Evolutionary conservation across 2,329 filamentous ascomycete species (phyloP), one percentile per base, ranked within the genome.

Genomic region (Aspergillus aculeatus): DNA sequence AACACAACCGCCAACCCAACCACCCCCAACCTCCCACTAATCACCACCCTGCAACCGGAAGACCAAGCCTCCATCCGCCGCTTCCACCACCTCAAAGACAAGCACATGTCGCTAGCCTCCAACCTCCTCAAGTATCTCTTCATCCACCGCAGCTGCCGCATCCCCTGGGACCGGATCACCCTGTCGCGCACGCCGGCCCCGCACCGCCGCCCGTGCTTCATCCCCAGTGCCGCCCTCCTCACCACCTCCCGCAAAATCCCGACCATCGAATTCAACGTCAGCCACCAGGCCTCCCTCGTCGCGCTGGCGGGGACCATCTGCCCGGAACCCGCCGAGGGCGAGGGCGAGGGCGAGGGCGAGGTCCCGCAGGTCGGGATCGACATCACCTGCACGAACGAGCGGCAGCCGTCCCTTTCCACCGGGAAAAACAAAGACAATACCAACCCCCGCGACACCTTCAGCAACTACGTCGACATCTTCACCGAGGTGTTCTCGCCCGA

Each of bases 261-360:
- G 1, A 65, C 65, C 10, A 74, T 87, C 41, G 85, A 88, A 63
- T 89, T 89, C 76, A 89, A 89, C 63, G 80, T 88, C 57, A 86
- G 82, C 32, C 86, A 89, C 63, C 86, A 89, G 71, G 84, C 84
- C 19, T 85, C 84, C 0, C 74, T 89, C 3, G 84, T 87, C n/a
- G 80, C 81, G 0, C 73, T 89, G 5, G 82, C 86, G 1, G 84
- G 86, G 12, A 79, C 76, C 21, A 64, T 71, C 9, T 69, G 70
- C 7, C 69, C 65, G 26, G 26, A 55, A 44, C 31, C 57, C 58
- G 32, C 56, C 38, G 26, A 7, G 7, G 23, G 60, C 23, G 23
- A 23, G 21, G 21, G 21, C 21, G 21, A 23, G 21, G 23, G 23
- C 23, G 23, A 23, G 1, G 23, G 23, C 23, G 23, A 23, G 23